These are phyloP conservation scores for Tulasnella sp. DNA, from an alignment of 768 basidiomycete species.

Conservation along the genomic window DNA sequence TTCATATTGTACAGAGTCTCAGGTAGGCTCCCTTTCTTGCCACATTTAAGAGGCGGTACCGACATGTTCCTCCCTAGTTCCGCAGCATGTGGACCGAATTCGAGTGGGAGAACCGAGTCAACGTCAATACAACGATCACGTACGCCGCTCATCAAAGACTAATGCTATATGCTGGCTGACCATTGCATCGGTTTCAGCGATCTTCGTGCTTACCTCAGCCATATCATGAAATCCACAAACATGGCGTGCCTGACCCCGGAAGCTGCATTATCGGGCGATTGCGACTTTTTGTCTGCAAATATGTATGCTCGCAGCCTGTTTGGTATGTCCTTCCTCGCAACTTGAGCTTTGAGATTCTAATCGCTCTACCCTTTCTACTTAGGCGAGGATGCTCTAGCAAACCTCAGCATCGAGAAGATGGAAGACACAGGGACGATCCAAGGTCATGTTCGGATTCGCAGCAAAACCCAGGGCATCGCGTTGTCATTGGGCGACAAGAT, in stretches of 20 bases:
- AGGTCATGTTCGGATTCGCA: slow-evolving; percentile 93
- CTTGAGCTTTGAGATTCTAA: slow-evolving; percentile 7
- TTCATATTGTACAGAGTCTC: slow-evolving; percentile 90
- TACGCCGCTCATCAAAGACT: slow-evolving; percentile 41
- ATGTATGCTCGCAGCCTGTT: slow-evolving; percentile 94
- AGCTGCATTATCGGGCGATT: slow-evolving; percentile 84
- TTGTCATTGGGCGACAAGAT: slow-evolving; percentile 89
- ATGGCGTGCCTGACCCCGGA: slow-evolving; percentile 96
- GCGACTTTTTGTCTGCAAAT: slow-evolving; percentile 94
- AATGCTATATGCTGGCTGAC: background rate
- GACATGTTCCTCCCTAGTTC: slow-evolving; percentile 54
- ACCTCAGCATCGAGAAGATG: slow-evolving; percentile 85
- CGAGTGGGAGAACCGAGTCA: slow-evolving; percentile 99
- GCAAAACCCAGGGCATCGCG: slow-evolving; percentile 97
- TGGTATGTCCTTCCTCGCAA: slow-evolving; percentile 50
- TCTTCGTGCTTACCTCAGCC: slow-evolving; percentile 83
- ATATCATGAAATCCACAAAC: slow-evolving; percentile 95
- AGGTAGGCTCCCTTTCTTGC: slow-evolving; percentile 50
- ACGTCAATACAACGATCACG: slow-evolving; percentile 80
- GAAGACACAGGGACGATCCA: slow-evolving; percentile 71
- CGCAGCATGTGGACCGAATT: slow-evolving; percentile 99
- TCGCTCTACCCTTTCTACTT: slow-evolving; percentile 15
- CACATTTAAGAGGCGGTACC: background rate
- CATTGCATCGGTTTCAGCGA: slow-evolving; percentile 48
- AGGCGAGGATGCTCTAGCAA: slow-evolving; percentile 96